Base-by-base conservation (phyloP, 2,329 filamentous ascomycete genomes). In the Pseudogymnoascus sp. region DNA sequence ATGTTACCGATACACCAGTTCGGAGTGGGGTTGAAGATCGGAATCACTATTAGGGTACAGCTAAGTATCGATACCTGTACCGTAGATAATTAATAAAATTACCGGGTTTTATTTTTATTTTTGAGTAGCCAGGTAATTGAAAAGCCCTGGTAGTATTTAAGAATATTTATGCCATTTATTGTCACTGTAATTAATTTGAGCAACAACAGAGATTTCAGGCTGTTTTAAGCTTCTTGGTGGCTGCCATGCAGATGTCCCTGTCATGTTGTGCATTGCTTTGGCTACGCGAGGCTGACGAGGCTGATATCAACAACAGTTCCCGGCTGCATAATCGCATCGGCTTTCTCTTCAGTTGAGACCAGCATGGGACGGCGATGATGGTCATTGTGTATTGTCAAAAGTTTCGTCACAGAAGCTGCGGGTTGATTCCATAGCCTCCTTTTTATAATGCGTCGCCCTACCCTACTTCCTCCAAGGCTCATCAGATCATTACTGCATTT, bases 1-100 rank as follows among this genome's bases (percentile, higher is more conserved):
- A n/a, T n/a, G n/a, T 42, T 42, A 42, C 42, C 42, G 42, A 46
- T 46, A 46, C 42, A 46, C 42, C 42, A 46, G 42, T 46, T 46
- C 42, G 42, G 42, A 46, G 21, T 46, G 42, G 42, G 38, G 42
- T 46, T 46, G 42, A 26, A 26, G 21, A 7, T 13, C 17, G 40
- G 4, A 21, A 2, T 3, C 1, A 10, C 2, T 44, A 44, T 44
- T 44, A 44, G 11, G 42, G 21, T 46, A 26, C 21, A 46, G 11
- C 7, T 46, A 29, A 29, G 26, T 29, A 29, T 6, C 7, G 26
- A 7, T 7, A 7, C 26, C 3, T 29, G 3, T 29, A 29, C 26
- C 7, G 1, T 29, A 5, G 6, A 7, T 29, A 7, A 5, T 4
- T 29, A 26, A 26, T 46, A 46, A 13, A 13, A 21, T 21, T 44